phyloP scores from a whole-genome alignment of 768 basidiomycete genomes.

The Galerina marginata region DNA sequence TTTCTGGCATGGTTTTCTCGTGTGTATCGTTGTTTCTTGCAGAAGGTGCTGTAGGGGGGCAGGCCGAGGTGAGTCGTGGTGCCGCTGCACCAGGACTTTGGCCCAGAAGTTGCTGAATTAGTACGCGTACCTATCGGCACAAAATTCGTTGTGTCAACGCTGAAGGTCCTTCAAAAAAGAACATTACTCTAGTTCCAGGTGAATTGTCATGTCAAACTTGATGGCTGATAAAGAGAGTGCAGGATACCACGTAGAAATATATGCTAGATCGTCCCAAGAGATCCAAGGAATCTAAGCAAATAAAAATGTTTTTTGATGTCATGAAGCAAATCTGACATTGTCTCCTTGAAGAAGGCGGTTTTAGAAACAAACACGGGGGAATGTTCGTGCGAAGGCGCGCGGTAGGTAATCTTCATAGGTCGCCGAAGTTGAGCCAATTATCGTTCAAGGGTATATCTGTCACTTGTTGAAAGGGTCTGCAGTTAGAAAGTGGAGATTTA shows the following conservation, averaged over 20 bases:
- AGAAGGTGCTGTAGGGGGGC: slow-evolving; percentile 9
- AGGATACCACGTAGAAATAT: slow-evolving; percentile 12
- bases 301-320: slow-evolving; percentile 12
- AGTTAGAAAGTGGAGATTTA: slow-evolving; percentile 3
- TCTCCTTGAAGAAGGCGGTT: slow-evolving; percentile 18
- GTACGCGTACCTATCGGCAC: slow-evolving; percentile 14
- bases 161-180: slow-evolving; percentile 6
- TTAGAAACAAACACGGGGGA: slow-evolving; percentile 6
- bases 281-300: slow-evolving; percentile 9
- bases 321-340: slow-evolving; percentile 12
- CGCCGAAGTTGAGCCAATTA: slow-evolving; percentile 6
- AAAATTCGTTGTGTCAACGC: slow-evolving; percentile 8
- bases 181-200: slow-evolving; percentile 10
- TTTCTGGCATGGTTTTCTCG: slow-evolving; percentile 13
- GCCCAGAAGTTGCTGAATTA: slow-evolving; percentile 20
- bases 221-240: slow-evolving; percentile 13
- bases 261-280: slow-evolving; percentile 12
- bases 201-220: slow-evolving; percentile 15
- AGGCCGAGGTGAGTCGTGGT: slow-evolving; percentile 12
- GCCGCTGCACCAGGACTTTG: slow-evolving; percentile 15
- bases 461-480: slow-evolving; percentile 1
- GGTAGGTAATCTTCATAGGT: slow-evolving; percentile 8
- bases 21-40: slow-evolving; percentile 14
- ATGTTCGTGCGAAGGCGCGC: slow-evolving; percentile 15
- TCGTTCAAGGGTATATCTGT: slow-evolving; percentile 1